A percentile compares a stretch with the other conserved stretches of the same genome.
phyloP scores from a whole-genome alignment of 768 basidiomycete genomes.

The Clitopilus hobsonii region DNA sequence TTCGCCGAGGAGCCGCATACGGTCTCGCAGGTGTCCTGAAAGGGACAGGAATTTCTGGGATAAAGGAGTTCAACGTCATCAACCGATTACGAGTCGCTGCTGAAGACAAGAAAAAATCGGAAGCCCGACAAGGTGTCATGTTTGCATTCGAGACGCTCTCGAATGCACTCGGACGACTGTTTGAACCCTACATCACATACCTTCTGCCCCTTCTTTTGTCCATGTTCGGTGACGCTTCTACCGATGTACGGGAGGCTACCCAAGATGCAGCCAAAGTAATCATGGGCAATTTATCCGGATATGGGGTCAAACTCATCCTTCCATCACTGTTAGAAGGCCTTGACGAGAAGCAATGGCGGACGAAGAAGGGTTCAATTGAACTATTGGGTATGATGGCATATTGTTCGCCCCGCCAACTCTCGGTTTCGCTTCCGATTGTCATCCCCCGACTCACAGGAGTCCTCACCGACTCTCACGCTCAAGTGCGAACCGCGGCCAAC shows the following conservation, averaged over 20 bases:
- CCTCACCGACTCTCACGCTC: conserved; percentile 94
- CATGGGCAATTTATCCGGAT: conserved; percentile 92
- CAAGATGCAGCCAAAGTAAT: conserved; percentile 90
- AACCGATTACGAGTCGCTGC: conserved; percentile 65
- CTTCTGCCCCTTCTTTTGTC: conserved; percentile 80
- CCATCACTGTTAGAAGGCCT: conserved; percentile 86
- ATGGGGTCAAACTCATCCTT: conserved; percentile 93
- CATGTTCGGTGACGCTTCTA: conserved; percentile 79
- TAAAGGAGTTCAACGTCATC: conserved; percentile 83
- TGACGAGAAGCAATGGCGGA: conserved; percentile 98
- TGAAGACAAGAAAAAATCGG: conserved; percentile 87
- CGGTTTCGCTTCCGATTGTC: conserved; percentile 91
- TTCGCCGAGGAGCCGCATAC: conserved; percentile 95
- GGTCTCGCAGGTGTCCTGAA: conserved; percentile 90
- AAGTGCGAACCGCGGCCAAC: conserved; percentile 91
- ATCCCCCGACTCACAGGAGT: conserved; percentile 95
- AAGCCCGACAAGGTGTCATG: conserved; percentile 89
- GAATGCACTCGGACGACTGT: conserved; percentile 78
- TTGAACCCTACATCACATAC: conserved; percentile 88
- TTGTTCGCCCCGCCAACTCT: conserved; percentile 92
- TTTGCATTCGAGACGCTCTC: conserved; percentile 94
- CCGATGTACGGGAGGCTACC: conserved; percentile 91
- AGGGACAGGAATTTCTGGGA: conserved; percentile 80
- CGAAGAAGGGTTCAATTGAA: conserved; percentile 97
- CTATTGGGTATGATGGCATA: conserved; percentile 98